Evolutionary conservation across 768 basidiomycete genomes (phyloP).

Genomic region (Mycena crocata): DNA sequence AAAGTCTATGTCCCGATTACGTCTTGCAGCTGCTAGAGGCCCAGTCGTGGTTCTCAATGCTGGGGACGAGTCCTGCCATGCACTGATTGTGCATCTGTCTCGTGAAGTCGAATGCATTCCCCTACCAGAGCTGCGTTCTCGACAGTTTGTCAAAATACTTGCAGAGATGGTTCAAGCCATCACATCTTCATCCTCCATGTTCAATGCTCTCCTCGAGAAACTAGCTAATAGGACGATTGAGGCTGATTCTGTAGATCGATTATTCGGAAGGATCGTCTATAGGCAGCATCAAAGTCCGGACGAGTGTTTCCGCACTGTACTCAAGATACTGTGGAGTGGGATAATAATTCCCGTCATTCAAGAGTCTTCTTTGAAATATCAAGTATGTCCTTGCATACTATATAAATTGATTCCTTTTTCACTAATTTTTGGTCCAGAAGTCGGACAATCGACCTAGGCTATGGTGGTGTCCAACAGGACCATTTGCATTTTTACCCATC

Average conservation of each 20-base stretch:
- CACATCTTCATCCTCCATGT: background rate
- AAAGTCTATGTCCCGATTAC: background rate
- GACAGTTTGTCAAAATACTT: background rate
- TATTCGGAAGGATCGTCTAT: background rate
- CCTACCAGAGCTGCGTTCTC: background rate
- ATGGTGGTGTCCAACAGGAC: slow-evolving; percentile 34
- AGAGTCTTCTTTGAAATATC: background rate
- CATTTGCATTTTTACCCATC: slow-evolving; percentile 33
- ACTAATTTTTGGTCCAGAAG: background rate
- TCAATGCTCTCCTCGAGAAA: background rate
- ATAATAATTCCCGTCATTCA: background rate
- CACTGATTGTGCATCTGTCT: background rate
- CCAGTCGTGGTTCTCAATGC: background rate
- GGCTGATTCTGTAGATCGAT: background rate
- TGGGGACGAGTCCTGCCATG: background rate
- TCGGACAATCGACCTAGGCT: slow-evolving; percentile 15
- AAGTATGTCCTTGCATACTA: background rate
- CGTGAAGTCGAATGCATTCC: background rate
- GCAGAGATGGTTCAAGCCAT: background rate
- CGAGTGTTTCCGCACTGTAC: background rate
- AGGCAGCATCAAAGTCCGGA: background rate
- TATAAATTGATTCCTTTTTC: background rate
- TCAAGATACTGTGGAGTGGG: background rate
- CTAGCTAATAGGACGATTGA: background rate
- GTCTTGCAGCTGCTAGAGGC: background rate